These are phyloP conservation scores for Eryngium alpinum DNA, from an alignment of 140 eudicot species.

Conservation along the genomic window DNA sequence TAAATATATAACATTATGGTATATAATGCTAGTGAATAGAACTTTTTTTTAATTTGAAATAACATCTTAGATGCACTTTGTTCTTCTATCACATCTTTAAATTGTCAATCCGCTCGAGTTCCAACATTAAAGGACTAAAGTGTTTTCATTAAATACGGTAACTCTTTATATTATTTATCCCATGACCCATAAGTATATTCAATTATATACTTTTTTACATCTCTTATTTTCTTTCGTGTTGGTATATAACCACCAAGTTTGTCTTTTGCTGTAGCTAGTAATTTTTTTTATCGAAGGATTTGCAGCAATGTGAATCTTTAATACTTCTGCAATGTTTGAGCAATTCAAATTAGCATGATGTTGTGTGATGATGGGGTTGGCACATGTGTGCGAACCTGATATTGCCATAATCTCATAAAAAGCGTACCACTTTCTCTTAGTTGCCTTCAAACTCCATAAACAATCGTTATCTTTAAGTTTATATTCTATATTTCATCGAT, in stretches of 20 bases:
- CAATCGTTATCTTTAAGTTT: background rate
- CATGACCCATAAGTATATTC: background rate
- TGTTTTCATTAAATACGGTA: background rate
- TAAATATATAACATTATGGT: no score
- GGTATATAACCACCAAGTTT: background rate
- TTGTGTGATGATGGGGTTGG: background rate
- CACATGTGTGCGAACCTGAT: background rate
- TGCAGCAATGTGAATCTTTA: background rate
- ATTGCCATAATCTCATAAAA: background rate
- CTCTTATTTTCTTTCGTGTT: background rate
- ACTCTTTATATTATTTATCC: background rate
- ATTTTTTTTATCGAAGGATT: background rate
- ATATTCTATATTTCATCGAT: background rate
- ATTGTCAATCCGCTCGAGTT: background rate
- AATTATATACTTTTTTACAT: background rate
- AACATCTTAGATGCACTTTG: background rate
- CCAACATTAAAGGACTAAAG: background rate
- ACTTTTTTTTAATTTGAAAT: no score
- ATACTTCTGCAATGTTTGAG: background rate
- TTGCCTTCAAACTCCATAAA: background rate
- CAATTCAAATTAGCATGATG: background rate
- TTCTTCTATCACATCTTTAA: background rate
- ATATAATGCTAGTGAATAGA: no score
- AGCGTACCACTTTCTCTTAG: background rate
- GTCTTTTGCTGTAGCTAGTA: background rate